Conservation (phyloP, 2,329 filamentous ascomycete species). For the Trichoderma koningiopsis region DNA sequence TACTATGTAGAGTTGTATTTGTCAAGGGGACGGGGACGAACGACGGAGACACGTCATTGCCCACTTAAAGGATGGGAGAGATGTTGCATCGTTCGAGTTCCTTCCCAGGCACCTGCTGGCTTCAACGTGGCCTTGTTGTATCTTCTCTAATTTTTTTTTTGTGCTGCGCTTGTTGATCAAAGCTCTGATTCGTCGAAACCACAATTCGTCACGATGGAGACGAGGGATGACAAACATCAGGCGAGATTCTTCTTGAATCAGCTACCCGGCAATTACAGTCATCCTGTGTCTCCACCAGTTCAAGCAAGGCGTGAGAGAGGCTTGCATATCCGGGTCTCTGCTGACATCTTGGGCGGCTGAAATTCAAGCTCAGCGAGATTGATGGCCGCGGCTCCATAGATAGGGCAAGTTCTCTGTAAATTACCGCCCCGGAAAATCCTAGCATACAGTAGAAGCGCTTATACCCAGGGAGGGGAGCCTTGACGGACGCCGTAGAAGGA, state of each 20-base stretch:
- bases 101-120: constrained; percentile 6
- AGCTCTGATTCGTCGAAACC: not conserved
- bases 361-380: not conserved
- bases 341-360: not conserved
- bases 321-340: not conserved
- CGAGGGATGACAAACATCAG: not conserved
- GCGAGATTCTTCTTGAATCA: not conserved
- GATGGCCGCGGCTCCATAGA: not conserved
- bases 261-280: not conserved
- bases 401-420: not conserved
- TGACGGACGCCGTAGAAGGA: not conserved
- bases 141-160: not conserved
- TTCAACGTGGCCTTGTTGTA: not conserved
- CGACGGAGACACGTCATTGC: constrained; percentile 5
- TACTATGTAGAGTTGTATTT: not conserved
- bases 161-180: not conserved
- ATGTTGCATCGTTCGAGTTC: constrained; percentile 21
- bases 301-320: not conserved
- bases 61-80: constrained; percentile 14
- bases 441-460: not conserved
- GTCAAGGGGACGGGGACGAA: not conserved
- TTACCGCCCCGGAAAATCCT: not conserved
- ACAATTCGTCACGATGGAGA: not conserved
- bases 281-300: not conserved
- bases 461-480: not conserved